A percentile compares a stretch with the other conserved stretches of the same genome.
Conservation (phyloP, 31 red algal genomes). For the Asparagopsis taxiformis region DNA sequence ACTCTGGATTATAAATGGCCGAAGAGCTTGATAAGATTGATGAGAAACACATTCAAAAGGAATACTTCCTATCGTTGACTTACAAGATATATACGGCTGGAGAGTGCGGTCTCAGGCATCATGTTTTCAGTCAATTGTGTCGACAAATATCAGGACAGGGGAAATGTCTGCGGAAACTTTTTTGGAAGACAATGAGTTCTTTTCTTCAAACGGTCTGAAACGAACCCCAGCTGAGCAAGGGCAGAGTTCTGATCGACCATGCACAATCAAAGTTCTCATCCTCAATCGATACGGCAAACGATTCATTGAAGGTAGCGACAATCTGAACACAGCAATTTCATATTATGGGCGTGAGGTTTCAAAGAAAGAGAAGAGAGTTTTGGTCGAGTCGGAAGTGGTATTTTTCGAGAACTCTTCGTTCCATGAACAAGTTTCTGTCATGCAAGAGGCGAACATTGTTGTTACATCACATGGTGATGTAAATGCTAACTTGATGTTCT, state of each 20-base stretch:
- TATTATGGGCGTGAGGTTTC: slow-evolving; percentile 22
- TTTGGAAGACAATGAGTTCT: slow-evolving; percentile 28
- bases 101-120: slow-evolving; percentile 64
- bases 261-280: slow-evolving; percentile 54
- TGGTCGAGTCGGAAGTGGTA: slow-evolving; percentile 60
- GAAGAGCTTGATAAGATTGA: slow-evolving; percentile 54
- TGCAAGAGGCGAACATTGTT: slow-evolving; percentile 71
- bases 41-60: slow-evolving; percentile 57
- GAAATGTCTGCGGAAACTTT: slow-evolving; percentile 33
- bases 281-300: slow-evolving; percentile 68
- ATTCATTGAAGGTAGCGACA: slow-evolving; percentile 60
- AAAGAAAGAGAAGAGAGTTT: slow-evolving; percentile 11
- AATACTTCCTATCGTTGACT: slow-evolving; percentile 32
- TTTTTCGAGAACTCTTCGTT: slow-evolving; percentile 84
- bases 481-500: slow-evolving; percentile 79
- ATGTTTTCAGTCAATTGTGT: slow-evolving; percentile 69
- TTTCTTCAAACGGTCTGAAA: slow-evolving; percentile 30
- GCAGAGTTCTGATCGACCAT: slow-evolving; percentile 1
- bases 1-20: slow-evolving; percentile 62
- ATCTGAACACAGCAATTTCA: slow-evolving; percentile 37
- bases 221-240: background rate
- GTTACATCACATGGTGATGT: slow-evolving; percentile 71
- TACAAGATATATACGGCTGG: slow-evolving; percentile 73
- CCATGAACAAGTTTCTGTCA: slow-evolving; percentile 79
- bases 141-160: slow-evolving; percentile 30